Evolutionary conservation across 108 stramenopile genomes (phyloP).

Genomic region (Halocafeteria seosinensis): DNA sequence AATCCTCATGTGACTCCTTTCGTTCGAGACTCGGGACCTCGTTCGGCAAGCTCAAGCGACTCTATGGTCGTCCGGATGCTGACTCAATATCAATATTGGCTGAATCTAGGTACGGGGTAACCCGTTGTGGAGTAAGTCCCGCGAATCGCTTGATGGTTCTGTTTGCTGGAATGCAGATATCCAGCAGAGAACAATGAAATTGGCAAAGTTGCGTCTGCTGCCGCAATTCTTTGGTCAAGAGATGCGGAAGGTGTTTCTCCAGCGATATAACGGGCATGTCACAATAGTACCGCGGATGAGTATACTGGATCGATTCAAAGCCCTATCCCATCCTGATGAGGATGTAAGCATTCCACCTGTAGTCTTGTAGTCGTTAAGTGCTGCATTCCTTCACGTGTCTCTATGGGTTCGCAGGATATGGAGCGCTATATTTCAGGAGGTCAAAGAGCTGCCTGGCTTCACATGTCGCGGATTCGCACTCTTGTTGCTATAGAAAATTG

Average conservation of each 20-base stretch:
- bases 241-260: not conserved
- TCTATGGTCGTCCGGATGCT: too few species aligned
- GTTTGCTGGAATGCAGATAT: too few species aligned
- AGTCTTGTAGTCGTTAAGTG: too few species aligned
- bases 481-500: not conserved
- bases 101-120: too few species aligned
- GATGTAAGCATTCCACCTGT: too few species aligned
- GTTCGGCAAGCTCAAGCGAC: too few species aligned
- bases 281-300: not conserved
- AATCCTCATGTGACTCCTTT: not conserved
- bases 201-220: not conserved
- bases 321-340: not conserved
- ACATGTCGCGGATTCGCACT: not conserved
- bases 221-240: not conserved
- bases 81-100: too few species aligned
- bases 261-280: not conserved
- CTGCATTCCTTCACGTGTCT: too few species aligned
- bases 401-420: too few species aligned
- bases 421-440: not conserved
- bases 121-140: too few species aligned
- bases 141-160: too few species aligned
- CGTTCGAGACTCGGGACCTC: not conserved
- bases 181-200: not conserved
- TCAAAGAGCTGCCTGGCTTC: not conserved
- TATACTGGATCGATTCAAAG: constrained; percentile 1